Base-by-base conservation (phyloP, 208 protist genomes). In the Crithidia fasciculata region DNA sequence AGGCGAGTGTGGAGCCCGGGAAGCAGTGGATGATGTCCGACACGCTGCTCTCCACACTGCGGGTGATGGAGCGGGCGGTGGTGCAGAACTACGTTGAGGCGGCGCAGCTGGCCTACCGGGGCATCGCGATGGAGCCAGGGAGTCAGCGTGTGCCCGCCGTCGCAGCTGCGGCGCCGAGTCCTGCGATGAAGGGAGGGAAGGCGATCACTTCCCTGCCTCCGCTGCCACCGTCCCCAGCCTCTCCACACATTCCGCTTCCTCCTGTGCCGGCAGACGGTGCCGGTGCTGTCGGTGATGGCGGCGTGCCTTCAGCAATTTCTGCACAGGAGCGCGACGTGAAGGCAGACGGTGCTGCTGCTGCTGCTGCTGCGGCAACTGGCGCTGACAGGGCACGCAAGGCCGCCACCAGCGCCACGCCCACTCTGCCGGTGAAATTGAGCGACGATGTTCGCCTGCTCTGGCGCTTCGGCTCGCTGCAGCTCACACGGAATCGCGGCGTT, bases 41-140 rank as follows among this genome's bases (percentile, higher is more conserved):
- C 47, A 89, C 89, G 40, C 57, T 97, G 12, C 64, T 95, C 7
- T 88, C 93, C 4, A 95, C 84, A 36, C 76, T 97, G 44, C 89
- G 89, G 13, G 72, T 97, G 16, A 96, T 96, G 89, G 94, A 97
- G 79, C 92, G 94, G 36, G 90, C 82, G n/a, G 89, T 97, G 12
- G 92, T 97, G 69, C 90, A 96, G 71, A 97, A 97, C 74, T 88
- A 81, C 44, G 86, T 93, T 82, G 89, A 97, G 70, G 74, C 83
- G n/a, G 64, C 82, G 19, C 94, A 97, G 85, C 86, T 97, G 9
- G 80, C 82, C 16, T 97, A 97, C 69, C 89, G 94, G 44, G 90
- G 91, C 39, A 90, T 96, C 49, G 60, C 63, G 8, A 89, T 94
- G 86, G 80, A 89, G 47, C 72, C 81, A 40, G 43, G n/a, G 9